A percentile compares a stretch with the other conserved stretches of the same genome.
phyloP scores from a whole-genome alignment of 495 filamentous ascomycete species.

The Aspergillus nanangensis region DNA sequence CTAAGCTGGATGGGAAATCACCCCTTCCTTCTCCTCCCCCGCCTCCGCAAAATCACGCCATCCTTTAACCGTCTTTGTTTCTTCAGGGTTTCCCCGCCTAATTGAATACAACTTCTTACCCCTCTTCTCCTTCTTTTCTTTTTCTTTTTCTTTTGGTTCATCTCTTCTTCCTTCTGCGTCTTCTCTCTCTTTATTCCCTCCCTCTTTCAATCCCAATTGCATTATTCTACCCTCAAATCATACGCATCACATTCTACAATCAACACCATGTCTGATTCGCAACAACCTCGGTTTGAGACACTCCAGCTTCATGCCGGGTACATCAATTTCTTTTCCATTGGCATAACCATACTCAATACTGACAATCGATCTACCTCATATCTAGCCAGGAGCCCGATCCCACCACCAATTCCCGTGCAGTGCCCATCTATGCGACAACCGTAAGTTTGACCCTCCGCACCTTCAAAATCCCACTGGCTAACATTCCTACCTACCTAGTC shows the following conservation, averaged over 20 bases:
- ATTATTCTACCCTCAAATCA: no score
- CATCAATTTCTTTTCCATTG: slow-evolving; percentile 18
- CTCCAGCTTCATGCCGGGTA: slow-evolving; percentile 97
- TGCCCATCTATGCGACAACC: slow-evolving; percentile 94
- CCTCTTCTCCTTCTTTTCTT: background rate
- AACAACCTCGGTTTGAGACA: slow-evolving; percentile 69
- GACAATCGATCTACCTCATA: slow-evolving; percentile 2
- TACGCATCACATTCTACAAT: no score
- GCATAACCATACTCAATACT: background rate
- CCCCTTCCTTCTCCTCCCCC: no score
- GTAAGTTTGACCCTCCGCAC: slow-evolving; percentile 40
- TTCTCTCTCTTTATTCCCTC: background rate
- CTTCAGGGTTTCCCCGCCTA: no score
- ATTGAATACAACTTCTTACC: no score
- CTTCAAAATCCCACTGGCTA: background rate
- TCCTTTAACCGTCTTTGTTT: no score
- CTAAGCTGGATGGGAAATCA: no score
- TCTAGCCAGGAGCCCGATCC: slow-evolving; percentile 78
- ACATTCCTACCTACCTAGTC: slow-evolving; percentile 49
- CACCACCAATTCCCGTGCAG: slow-evolving; percentile 84
- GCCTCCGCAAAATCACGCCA: no score
- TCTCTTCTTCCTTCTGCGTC: background rate
- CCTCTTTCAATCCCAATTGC: no score
- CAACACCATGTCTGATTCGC: slow-evolving; percentile 28
- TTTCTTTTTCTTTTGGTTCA: background rate